Evolutionary conservation across 495 filamentous ascomycete species (phyloP).

Genomic region (Podospora comata): DNA sequence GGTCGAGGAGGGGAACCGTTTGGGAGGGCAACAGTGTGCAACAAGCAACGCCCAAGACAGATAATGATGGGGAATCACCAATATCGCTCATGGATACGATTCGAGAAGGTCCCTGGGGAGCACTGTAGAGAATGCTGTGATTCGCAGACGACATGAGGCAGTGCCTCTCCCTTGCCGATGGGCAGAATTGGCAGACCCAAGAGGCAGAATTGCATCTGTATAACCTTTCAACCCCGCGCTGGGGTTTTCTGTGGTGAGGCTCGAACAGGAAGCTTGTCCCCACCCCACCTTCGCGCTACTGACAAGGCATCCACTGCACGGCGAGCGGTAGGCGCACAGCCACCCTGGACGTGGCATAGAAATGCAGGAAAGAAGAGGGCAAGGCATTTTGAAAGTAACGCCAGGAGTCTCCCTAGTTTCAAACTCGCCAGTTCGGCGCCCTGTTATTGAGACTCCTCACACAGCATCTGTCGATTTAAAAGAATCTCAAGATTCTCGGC

Average conservation of each 20-base stretch:
- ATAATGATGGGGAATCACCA: not conserved
- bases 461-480: not conserved
- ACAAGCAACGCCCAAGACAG: not conserved
- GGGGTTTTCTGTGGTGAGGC: not conserved
- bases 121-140: slow-evolving; percentile 7
- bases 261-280: not conserved
- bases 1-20: not conserved
- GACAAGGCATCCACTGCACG: slow-evolving; percentile 19
- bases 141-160: slow-evolving; percentile 20
- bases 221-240: slow-evolving; percentile 8
- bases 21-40: not conserved
- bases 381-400: slow-evolving; percentile 9
- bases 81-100: not conserved
- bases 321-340: slow-evolving; percentile 6
- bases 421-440: slow-evolving; percentile 6
- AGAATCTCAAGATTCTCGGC: not conserved
- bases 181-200: slow-evolving; percentile 17
- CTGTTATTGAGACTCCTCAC: slow-evolving; percentile 2
- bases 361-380: not conserved
- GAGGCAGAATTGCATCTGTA: slow-evolving; percentile 12
- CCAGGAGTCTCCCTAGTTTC: not conserved
- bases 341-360: slow-evolving; percentile 1
- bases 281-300: slow-evolving; percentile 11
- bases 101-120: not conserved
- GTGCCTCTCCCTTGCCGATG: slow-evolving; percentile 10